phyloP scores from a whole-genome alignment of 176 grass and related monocot genomes.

The Oryza meyeriana region DNA sequence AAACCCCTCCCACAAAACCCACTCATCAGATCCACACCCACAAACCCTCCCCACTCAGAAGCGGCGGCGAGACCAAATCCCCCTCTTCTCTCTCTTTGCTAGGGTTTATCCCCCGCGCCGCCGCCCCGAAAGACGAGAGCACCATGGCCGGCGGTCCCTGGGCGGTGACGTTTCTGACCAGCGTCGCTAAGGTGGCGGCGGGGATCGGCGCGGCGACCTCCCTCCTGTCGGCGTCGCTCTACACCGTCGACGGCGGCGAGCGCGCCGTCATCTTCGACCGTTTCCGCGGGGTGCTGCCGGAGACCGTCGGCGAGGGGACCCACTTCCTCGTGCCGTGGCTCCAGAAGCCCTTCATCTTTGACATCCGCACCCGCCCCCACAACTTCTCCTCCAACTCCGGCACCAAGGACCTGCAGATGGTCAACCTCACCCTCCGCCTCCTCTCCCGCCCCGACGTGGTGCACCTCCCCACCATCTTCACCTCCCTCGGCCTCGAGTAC shows the following conservation, averaged over 20 bases:
- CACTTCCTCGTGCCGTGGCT: constrained; percentile 98
- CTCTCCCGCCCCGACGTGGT: constrained; percentile 86
- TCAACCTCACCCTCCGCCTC: constrained; percentile 89
- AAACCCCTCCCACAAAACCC: constrained; percentile 45
- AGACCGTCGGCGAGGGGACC: constrained; percentile 83
- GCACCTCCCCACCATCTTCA: constrained; percentile 96
- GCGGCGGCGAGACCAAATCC: neutral
- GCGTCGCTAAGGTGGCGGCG: constrained; percentile 62
- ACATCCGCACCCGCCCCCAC: constrained; percentile 95
- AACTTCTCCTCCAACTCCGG: constrained; percentile 97
- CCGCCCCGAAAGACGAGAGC: neutral
- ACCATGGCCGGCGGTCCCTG: constrained; percentile 56
- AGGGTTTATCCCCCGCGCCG: constrained; percentile 48
- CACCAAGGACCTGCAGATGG: constrained; percentile 99
- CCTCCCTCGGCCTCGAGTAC: constrained; percentile 96
- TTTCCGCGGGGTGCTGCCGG: constrained; percentile 80
- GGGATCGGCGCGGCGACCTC: constrained; percentile 63
- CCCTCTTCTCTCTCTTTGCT: neutral
- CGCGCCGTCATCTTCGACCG: constrained; percentile 95
- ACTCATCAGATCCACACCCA: constrained; percentile 20
- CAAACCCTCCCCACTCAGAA: neutral
- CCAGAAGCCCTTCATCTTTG: constrained; percentile 96
- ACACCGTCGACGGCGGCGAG: constrained; percentile 93
- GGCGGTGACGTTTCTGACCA: constrained; percentile 72
- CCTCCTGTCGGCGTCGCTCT: constrained; percentile 69